These are phyloP conservation scores for Xerocomus nothofagi DNA, from an alignment of 1,284 basidiomycete genomes.

Conservation along the genomic window DNA sequence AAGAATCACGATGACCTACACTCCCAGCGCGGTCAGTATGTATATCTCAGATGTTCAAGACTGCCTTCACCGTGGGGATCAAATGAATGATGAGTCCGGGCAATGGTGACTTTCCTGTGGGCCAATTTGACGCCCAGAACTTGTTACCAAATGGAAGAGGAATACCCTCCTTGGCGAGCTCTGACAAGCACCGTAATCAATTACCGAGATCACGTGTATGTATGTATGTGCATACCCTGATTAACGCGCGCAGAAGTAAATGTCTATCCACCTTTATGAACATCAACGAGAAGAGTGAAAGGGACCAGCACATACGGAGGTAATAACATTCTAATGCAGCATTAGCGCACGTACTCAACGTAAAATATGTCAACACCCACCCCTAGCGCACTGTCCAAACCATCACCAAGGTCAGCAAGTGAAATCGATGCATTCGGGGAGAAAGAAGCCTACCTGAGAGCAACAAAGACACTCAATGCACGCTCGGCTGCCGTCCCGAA, in stretches of 20 bases:
- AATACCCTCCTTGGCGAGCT: slow-evolving; percentile 43
- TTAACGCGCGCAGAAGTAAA: slow-evolving; percentile 48
- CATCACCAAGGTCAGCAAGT: background rate
- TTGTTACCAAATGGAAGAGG: slow-evolving; percentile 39
- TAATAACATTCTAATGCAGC: slow-evolving; percentile 36
- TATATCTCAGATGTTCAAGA: background rate
- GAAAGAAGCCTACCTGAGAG: slow-evolving; percentile 40
- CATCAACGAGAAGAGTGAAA: background rate
- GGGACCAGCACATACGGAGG: slow-evolving; percentile 24
- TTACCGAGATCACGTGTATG: no score
- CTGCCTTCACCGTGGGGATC: slow-evolving; percentile 30
- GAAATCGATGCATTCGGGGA: background rate
- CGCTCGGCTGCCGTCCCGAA: slow-evolving; percentile 49
- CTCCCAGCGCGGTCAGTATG: background rate
- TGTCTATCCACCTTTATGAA: slow-evolving; percentile 31
- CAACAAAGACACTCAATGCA: slow-evolving; percentile 52
- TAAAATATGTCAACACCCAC: slow-evolving; percentile 16
- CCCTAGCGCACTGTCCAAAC: slow-evolving; percentile 26
- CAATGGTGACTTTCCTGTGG: slow-evolving; percentile 37
- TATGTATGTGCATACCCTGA: slow-evolving; percentile 38
- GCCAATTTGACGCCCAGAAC: slow-evolving; percentile 42
- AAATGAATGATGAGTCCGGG: slow-evolving; percentile 39
- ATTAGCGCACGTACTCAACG: slow-evolving; percentile 1
- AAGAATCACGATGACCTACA: slow-evolving; percentile 50
- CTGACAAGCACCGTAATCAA: slow-evolving; percentile 13